Evolutionary conservation across 805 yeast species (phyloP).

Genomic region (Saccharomycopsis microspora): DNA sequence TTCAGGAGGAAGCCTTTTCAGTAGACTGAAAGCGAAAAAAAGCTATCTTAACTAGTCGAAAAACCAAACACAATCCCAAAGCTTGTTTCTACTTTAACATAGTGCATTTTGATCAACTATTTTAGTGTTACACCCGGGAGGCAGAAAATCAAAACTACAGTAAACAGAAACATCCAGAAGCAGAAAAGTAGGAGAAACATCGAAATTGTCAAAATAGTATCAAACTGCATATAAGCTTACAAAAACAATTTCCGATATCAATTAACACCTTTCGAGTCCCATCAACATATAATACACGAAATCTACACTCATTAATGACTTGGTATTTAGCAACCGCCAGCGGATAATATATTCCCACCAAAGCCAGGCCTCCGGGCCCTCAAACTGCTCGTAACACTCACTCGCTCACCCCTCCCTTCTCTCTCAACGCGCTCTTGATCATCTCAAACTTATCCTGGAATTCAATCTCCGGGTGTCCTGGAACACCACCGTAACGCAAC

Average conservation of each 20-base stretch:
- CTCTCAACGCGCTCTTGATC: constrained; percentile 58
- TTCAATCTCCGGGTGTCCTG: constrained; percentile 35
- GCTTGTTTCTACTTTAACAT: too few relatives aligned
- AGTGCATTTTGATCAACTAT: too few relatives aligned
- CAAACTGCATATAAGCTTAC: neutral
- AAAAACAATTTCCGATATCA: neutral
- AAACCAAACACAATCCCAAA: too few relatives aligned
- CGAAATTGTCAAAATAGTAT: neutral
- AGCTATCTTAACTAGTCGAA: too few relatives aligned
- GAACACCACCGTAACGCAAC: constrained; percentile 35
- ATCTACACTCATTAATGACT: neutral
- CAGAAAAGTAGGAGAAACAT: neutral
- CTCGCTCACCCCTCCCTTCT: constrained; percentile 2
- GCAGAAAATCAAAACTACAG: neutral
- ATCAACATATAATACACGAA: neutral
- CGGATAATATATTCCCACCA: too few relatives aligned
- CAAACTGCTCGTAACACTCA: too few relatives aligned
- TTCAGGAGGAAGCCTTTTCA: too few relatives aligned
- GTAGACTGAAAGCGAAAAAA: too few relatives aligned
- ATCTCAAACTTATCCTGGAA: constrained; percentile 34
- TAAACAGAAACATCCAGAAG: neutral
- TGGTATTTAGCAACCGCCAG: too few relatives aligned
- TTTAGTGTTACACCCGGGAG: neutral
- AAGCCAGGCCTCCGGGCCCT: too few relatives aligned
- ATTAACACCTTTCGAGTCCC: neutral